Percentiles rank a stretch among this genome's conserved stretches.
Conservation (phyloP, 2,329 filamentous ascomycete species). For the Sclerotinia sclerotiorum region DNA sequence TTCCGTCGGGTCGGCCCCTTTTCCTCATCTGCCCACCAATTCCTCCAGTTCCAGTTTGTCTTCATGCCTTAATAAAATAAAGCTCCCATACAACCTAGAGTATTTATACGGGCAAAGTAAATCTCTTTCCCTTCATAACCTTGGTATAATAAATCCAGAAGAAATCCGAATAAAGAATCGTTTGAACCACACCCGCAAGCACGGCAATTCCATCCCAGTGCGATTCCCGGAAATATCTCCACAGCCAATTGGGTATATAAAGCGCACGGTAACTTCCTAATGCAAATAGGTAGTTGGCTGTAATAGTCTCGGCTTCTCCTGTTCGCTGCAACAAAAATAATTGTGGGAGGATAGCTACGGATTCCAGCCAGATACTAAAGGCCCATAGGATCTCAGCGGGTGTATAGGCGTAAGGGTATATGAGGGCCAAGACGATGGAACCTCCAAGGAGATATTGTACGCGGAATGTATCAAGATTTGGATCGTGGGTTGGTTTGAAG, state of each 20-base stretch:
- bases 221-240: slow-evolving; percentile 76
- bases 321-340: slow-evolving; percentile 98
- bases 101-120: slow-evolving; percentile 74
- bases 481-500: slow-evolving; percentile 96
- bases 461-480: slow-evolving; percentile 95
- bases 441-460: slow-evolving; percentile 90
- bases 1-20: no score
- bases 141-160: slow-evolving; percentile 99
- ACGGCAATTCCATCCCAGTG: slow-evolving; percentile 87
- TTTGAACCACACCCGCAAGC: slow-evolving; percentile 87
- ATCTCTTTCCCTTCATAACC: slow-evolving; percentile 85
- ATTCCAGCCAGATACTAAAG: slow-evolving; percentile 97
- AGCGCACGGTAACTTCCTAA: slow-evolving; percentile 87
- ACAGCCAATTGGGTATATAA: slow-evolving; percentile 99
- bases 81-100: background rate
- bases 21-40: background rate
- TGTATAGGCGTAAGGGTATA: slow-evolving; percentile 85
- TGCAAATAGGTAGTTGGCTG: slow-evolving; percentile 95
- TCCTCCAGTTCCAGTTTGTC: background rate
- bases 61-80: background rate
- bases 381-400: slow-evolving; percentile 89
- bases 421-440: slow-evolving; percentile 72
- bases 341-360: slow-evolving; percentile 93
- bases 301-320: slow-evolving; percentile 98
- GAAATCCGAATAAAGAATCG: slow-evolving; percentile 95